Evolutionary conservation across 2,329 filamentous ascomycete genomes (phyloP).

Genomic region (Scedosporium apiospermum): DNA sequence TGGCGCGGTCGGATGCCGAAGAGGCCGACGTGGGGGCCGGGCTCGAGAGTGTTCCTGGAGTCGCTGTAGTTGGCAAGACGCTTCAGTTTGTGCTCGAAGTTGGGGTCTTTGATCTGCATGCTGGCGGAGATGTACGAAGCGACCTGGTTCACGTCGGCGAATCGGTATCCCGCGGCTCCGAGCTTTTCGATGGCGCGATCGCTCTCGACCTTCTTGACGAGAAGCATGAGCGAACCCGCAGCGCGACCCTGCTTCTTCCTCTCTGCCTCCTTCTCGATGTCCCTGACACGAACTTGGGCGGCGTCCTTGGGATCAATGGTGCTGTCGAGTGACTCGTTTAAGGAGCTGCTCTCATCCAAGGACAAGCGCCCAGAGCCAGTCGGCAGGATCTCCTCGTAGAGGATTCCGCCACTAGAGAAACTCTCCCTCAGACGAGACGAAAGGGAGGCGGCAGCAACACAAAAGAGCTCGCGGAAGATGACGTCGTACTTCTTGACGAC

Average conservation of each 20-base stretch:
- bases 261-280: background rate
- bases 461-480: conserved; percentile 76
- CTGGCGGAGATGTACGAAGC: conserved; percentile 57
- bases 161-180: conserved; percentile 66
- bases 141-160: conserved; percentile 61
- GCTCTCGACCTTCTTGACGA: conserved; percentile 54
- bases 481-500: conserved; percentile 61
- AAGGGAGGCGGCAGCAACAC: conserved; percentile 65
- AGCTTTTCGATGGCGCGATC: conserved; percentile 53
- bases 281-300: background rate
- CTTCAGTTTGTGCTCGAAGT: conserved; percentile 51
- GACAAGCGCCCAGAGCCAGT: conserved; percentile 27
- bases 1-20: conserved; percentile 47
- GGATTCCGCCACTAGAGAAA: conserved; percentile 53
- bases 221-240: conserved; percentile 58
- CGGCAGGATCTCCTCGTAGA: conserved; percentile 67
- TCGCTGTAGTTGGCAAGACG: conserved; percentile 53
- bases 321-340: background rate
- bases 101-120: conserved; percentile 60
- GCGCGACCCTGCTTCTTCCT: background rate
- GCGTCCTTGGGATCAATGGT: background rate
- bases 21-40: conserved; percentile 43
- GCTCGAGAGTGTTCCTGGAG: conserved; percentile 33
- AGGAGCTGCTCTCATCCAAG: background rate
- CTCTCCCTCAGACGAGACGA: conserved; percentile 56